Evolutionary conservation across 2,329 filamentous ascomycete genomes (phyloP), one percentile per base, ranked within the genome.

Genomic region (Cladorrhinum sp.): DNA sequence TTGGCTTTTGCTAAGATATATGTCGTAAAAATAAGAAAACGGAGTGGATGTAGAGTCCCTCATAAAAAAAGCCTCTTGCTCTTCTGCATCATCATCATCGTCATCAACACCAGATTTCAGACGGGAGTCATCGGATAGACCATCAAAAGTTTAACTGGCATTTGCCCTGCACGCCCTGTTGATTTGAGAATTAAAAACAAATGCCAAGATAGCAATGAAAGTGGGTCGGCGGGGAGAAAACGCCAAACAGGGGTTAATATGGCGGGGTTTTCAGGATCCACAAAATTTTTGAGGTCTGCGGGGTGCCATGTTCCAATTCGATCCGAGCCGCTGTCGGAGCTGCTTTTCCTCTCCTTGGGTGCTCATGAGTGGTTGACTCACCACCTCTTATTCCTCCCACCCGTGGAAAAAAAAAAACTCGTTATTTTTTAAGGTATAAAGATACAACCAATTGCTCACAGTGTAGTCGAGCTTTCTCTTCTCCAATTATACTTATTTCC

Each of bases 281-380:
- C 54, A 21, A 23, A 49, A 49, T 28, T 57, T 57, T 57, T 46
- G n/a, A 21, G 16, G 33, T 36, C 33, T 36, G 18, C 42, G 42
- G n/a, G 42, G 42, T 18, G 42, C 36, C 36, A 36, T 28, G 10
- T 57, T 18, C 28, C 54, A 46, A 49, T 57, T 57, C 21, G 42
- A 21, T n/a, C 26, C 18, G 39, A 30, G 16, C 54, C 54, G 54
- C 42, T 57, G 54, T 57, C 54, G 54, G 54, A 57, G 39, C 54
- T 57, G 20, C 39, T 20, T 6, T 46, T 46, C n/a, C 54, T 23
- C 54, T 36, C 39, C 24, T 2, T 26, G 24, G 23, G 26, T 14
- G 16, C 12, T 51, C 14, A 36, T 36, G 9, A 30, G 14, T 16
- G 28, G 30, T 57, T 57, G 54, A 57, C 33, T 57, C 54, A 57